Conservation (phyloP, 2,329 filamentous ascomycete genomes). For the Lachnellula hyalina region DNA sequence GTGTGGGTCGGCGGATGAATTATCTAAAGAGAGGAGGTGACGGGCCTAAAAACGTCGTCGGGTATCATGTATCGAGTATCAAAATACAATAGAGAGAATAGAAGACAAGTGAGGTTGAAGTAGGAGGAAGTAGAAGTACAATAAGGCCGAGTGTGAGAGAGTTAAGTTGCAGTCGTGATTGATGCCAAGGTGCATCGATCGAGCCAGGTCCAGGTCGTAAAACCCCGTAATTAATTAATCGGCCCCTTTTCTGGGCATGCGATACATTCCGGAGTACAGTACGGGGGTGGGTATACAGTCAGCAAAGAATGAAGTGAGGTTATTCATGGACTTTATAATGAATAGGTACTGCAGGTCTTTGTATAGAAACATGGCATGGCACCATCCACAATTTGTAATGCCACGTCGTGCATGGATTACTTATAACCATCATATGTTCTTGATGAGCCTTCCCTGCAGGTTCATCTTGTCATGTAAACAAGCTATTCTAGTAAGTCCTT, state of each 20-base stretch:
- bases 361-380: too few relatives aligned
- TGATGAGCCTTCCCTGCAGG: background rate
- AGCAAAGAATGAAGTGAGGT: too few relatives aligned
- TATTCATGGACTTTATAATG: too few relatives aligned
- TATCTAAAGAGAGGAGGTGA: background rate
- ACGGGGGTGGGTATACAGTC: too few relatives aligned
- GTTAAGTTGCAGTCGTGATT: background rate
- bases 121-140: slow-evolving; percentile 19
- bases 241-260: too few relatives aligned
- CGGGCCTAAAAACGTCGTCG: background rate
- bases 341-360: too few relatives aligned
- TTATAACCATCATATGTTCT: background rate
- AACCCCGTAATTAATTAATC: too few relatives aligned
- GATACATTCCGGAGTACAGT: too few relatives aligned
- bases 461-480: background rate
- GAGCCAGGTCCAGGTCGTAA: background rate
- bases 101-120: slow-evolving; percentile 15
- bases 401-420: slow-evolving; percentile 13
- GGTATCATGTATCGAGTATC: slow-evolving; percentile 25
- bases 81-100: slow-evolving; percentile 26
- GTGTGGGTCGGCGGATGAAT: slow-evolving; percentile 1
- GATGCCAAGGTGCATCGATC: slow-evolving; percentile 3
- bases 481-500: too few relatives aligned
- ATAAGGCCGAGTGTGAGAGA: background rate
- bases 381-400: background rate